Evolutionary conservation across 148 eudicot species (phyloP), one percentile per base, ranked within the genome.

Genomic region (Spergularia marina): DNA sequence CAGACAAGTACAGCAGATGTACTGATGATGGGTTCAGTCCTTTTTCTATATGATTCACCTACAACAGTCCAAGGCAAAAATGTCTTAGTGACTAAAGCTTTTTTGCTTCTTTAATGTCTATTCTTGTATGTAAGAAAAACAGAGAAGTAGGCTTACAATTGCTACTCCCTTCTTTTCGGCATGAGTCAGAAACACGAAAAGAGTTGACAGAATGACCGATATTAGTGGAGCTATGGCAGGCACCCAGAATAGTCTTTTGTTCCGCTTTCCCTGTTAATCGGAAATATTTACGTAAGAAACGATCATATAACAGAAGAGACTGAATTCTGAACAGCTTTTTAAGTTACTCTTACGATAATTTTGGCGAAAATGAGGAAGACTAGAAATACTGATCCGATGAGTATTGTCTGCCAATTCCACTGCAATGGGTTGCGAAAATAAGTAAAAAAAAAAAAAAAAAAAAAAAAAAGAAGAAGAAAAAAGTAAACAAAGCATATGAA

Each of bases 341-440:
- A 36, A 21, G 54, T 34, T 36, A 59, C 18, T 63, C 89, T 88
- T 83, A 94, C 98, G 30, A 94, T 86, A 75, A 86, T 80, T 80
- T 94, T 94, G 51, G 95, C 89, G 13, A 83, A 17, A 5, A 94
- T 85, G 66, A 94, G 86, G 83, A 91, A 86, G 8, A 75, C 87
- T 85, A 94, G 84, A 76, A 91, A 94, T 12, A 87, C 78, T 57
- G 82, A 68, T 83, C 87, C 98, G 23, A 94, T 91, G 54, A 90
- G 82, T 62, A 87, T 87, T 6, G 98, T 94, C 87, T 90, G 85
- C 93, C 91, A 87, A 74, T 90, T 94, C 98, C 98, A 94, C 97
- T 94, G 87, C 79, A 75, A 63, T 30, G 20, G 20, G 20, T 13
- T 12, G 41, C 30, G 41, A 61, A 77, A 68, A 51, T 14, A 40